These are phyloP conservation scores for Cyberlindnera xishuangbannaensis DNA, from an alignment of 805 yeast species.

Conservation along the genomic window DNA sequence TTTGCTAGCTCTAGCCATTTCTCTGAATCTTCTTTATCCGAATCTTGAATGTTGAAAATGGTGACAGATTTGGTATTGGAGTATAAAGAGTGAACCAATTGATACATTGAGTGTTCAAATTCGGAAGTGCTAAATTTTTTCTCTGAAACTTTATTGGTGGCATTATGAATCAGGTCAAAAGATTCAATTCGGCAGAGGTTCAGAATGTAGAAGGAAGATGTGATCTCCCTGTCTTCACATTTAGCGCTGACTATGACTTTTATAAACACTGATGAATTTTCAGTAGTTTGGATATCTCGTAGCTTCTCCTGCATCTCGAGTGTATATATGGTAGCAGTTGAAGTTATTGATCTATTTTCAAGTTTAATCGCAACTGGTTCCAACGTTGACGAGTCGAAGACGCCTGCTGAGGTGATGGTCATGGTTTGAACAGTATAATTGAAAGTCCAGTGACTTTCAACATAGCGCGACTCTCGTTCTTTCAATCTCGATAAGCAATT, in stretches of 20 bases:
- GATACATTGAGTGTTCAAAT: slow-evolving; percentile 17
- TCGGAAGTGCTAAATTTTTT: slow-evolving; percentile 12
- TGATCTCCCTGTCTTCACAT: slow-evolving; percentile 8
- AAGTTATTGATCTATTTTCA: slow-evolving; percentile 11
- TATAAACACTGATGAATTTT: slow-evolving; percentile 10
- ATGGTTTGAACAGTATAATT: slow-evolving; percentile 8
- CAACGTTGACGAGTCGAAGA: slow-evolving; percentile 6
- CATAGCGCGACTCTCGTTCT: slow-evolving; percentile 8
- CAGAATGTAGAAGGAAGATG: slow-evolving; percentile 10
- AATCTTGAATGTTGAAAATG: slow-evolving; percentile 25
- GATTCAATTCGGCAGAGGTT: slow-evolving; percentile 12
- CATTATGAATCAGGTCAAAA: slow-evolving; percentile 8
- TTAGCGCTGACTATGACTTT: slow-evolving; percentile 8
- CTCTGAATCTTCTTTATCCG: slow-evolving; percentile 16
- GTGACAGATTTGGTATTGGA: slow-evolving; percentile 33
- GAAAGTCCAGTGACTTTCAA: slow-evolving; percentile 12
- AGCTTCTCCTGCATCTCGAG: background rate
- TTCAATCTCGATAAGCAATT: slow-evolving; percentile 1
- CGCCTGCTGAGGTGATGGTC: slow-evolving; percentile 12
- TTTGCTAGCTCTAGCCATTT: slow-evolving; percentile 14
- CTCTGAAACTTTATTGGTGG: slow-evolving; percentile 9
- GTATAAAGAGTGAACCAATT: slow-evolving; percentile 20
- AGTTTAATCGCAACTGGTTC: slow-evolving; percentile 7
- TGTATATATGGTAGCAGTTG: slow-evolving; percentile 1
- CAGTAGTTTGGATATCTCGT: slow-evolving; percentile 1